Evolutionary conservation across 1,284 basidiomycete genomes (phyloP), one percentile per base, ranked within the genome.

Genomic region (Blastosporella zonata): DNA sequence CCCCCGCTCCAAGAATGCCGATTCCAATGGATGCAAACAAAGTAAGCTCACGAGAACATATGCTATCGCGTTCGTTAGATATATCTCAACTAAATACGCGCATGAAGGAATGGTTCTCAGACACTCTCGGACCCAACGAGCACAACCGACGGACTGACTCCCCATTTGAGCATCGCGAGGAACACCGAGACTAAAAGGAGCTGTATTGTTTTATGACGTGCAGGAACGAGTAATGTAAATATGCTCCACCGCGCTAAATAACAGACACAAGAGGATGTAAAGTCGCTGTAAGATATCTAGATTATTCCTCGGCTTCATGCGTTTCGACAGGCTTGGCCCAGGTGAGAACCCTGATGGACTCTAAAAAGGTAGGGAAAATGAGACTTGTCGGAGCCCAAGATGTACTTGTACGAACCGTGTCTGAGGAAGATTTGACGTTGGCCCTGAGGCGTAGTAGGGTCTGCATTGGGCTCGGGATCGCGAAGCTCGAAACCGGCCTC

Each of bases 351-450:
- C 59, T 52, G 23, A 64, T 57, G 10, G 35, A 46, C 53, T 64
- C 63, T 63, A 39, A 6, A 34, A 18, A 13, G 18, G 17, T 18
- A 9, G n/a, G 37, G 52, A 3, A 49, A 23, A 31, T 21, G 18
- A 29, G 5, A 39, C 36, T 7, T 22, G 21, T 17, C 17, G 31
- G 18, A 23, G 13, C 6, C 21, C 17, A 20, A 46, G 15, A 28
- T n/a, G n/a, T n/a, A 6, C 10, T 18, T 15, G 15, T 9, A 51
- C 55, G 18, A 39, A 87, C 88, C 87, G 53, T 90, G 87, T 59
- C 77, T 74, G 36, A 90, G 71, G 68, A 90, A 87, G 49, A 91
- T 85, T 62, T 90, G 88, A 27, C 85, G 79, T 61, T 89, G 87
- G 1, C 82, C 84, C 50, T 80, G 73, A 22, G 81, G 77, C 0